A percentile compares a stretch with the other conserved stretches of the same genome.
Conservation (phyloP, 2,329 filamentous ascomycete species). For the Monosporascus sp. region DNA sequence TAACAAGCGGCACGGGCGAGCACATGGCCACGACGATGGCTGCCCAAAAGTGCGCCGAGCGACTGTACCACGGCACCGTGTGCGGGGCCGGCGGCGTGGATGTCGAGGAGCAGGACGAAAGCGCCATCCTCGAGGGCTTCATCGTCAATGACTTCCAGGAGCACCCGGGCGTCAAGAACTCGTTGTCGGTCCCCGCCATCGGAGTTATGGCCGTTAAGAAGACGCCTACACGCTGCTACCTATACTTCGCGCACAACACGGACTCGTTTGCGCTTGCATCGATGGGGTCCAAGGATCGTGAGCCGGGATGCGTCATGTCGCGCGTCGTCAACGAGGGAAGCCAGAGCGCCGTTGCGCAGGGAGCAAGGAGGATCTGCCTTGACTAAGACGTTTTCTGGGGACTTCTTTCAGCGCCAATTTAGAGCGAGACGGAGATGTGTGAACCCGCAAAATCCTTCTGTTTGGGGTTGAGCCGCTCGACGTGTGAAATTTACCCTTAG, state of each 20-base stretch:
- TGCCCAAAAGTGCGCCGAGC: conserved; percentile 77
- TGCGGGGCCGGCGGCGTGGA: conserved; percentile 56
- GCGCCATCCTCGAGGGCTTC: conserved; percentile 67
- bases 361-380: conserved; percentile 44
- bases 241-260: conserved; percentile 96
- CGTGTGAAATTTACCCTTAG: no score
- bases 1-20: conserved; percentile 93
- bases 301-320: conserved; percentile 83
- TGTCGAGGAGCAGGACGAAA: conserved; percentile 68
- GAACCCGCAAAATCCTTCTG: no score
- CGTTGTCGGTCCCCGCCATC: conserved; percentile 79
- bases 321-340: conserved; percentile 52
- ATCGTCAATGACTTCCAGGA: conserved; percentile 88
- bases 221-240: conserved; percentile 65
- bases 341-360: conserved; percentile 41
- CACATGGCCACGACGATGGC: conserved; percentile 97
- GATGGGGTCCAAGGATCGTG: conserved; percentile 73
- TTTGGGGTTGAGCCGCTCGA: no score
- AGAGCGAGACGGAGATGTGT: no score
- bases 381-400: conserved; percentile 9
- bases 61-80: conserved; percentile 68
- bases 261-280: conserved; percentile 82
- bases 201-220: conserved; percentile 90
- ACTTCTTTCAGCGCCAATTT: no score
- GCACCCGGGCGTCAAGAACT: conserved; percentile 77